Evolutionary conservation across 345 rosid species (phyloP).

Genomic region (Eucalyptus pauciflora): DNA sequence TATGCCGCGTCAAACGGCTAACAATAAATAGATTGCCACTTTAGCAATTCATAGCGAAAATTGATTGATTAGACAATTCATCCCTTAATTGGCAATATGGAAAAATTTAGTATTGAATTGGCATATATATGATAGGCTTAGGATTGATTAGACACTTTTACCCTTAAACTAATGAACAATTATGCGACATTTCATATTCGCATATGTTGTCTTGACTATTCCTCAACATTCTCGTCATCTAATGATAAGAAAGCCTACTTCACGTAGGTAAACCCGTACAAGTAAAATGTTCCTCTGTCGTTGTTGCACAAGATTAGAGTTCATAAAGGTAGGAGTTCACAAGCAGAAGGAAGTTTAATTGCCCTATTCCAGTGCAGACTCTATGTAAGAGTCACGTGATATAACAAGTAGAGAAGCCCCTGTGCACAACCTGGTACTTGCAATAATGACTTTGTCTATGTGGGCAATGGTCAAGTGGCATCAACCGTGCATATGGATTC

Average conservation of each 20-base stretch:
- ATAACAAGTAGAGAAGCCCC: neutral
- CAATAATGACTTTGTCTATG: neutral
- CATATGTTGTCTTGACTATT: neutral
- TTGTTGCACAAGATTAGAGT: neutral
- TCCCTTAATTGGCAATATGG: no score
- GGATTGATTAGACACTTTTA: no score
- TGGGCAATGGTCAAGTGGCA: neutral
- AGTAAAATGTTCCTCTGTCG: neutral
- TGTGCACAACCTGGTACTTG: neutral
- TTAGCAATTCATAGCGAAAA: no score
- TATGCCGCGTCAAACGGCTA: rapidly evolving
- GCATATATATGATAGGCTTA: no score
- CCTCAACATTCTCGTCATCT: neutral
- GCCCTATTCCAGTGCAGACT: no score
- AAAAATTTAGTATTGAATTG: no score
- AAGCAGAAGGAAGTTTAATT: no score
- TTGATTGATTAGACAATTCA: no score
- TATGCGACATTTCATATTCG: no score
- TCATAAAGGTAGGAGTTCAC: neutral
- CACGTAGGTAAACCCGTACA: no score
- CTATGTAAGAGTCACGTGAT: neutral
- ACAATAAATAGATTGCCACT: no score
- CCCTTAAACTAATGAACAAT: no score
- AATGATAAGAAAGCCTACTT: neutral
- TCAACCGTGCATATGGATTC: neutral